phyloP scores from a whole-genome alignment of 208 protist genomes.

The Trypanosomatidae sp. region DNA sequence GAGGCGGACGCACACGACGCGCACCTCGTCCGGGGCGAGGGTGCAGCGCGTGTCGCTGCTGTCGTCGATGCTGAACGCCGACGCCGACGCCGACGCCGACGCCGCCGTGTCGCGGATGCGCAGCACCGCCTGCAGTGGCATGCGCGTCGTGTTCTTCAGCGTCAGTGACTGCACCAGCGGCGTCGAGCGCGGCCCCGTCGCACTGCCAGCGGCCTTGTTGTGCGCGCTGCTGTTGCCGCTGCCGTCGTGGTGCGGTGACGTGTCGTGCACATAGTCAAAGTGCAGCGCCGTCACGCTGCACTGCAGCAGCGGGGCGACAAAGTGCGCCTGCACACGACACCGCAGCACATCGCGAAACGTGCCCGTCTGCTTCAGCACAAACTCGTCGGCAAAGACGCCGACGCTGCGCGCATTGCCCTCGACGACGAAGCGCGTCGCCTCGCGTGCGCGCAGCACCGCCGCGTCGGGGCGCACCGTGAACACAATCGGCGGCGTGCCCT shows the following conservation, averaged over 20 bases:
- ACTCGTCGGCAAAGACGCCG: conserved; percentile 57
- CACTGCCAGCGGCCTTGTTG: no score
- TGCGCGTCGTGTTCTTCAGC: conserved; percentile 82
- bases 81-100: no score
- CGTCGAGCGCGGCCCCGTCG: no score
- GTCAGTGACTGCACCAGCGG: conserved; percentile 54
- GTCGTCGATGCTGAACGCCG: no score
- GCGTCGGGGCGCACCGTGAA: conserved; percentile 79
- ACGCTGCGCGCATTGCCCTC: conserved; percentile 26
- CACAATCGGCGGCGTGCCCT: conserved; percentile 38
- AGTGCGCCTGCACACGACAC: conserved; percentile 55
- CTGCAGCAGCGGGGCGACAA: conserved; percentile 70
- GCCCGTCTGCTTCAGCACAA: conserved; percentile 71
- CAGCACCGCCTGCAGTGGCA: conserved; percentile 60
- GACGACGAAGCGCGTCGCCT: conserved; percentile 40
- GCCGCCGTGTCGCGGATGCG: conserved; percentile 26
- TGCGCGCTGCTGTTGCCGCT: no score
- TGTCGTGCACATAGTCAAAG: conserved; percentile 77
- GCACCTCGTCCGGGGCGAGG: conserved; percentile 61
- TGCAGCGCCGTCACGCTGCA: conserved; percentile 60
- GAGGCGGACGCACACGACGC: conserved; percentile 76
- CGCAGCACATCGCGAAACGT: conserved; percentile 72
- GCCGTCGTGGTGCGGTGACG: not conserved
- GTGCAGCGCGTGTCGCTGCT: conserved; percentile 30
- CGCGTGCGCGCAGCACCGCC: conserved; percentile 40